A percentile compares a stretch with the other conserved stretches of the same genome.
phyloP scores from a whole-genome alignment of 192 early-diverging fungal genomes.

The Lobulomyces angularis region DNA sequence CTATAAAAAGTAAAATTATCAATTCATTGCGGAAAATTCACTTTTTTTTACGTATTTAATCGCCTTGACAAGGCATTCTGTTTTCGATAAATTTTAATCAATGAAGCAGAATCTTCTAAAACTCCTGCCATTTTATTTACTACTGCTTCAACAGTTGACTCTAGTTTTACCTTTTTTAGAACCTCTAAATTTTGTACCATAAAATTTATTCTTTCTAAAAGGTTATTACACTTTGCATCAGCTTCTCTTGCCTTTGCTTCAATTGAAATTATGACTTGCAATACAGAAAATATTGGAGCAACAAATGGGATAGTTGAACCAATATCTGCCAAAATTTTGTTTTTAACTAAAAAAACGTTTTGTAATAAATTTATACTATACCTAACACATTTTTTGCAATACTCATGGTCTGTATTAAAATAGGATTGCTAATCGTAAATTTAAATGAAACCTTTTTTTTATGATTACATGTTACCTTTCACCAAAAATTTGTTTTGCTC shows the following conservation, averaged over 20 bases:
- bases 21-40: too few species aligned
- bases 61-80: slow-evolving; percentile 33
- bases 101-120: slow-evolving; percentile 22
- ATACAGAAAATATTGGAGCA: slow-evolving; percentile 33
- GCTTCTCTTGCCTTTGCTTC: slow-evolving; percentile 34
- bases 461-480: too few species aligned
- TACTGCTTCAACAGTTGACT: slow-evolving; percentile 20
- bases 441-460: too few species aligned
- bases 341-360: too few species aligned
- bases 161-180: slow-evolving; percentile 22
- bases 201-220: slow-evolving; percentile 42
- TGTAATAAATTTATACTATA: too few species aligned
- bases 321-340: slow-evolving; percentile 25
- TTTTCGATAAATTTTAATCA: slow-evolving; percentile 35
- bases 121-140: slow-evolving; percentile 24
- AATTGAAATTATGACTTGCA: slow-evolving; percentile 39
- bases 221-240: slow-evolving; percentile 34
- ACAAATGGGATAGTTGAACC: slow-evolving; percentile 34
- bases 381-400: too few species aligned
- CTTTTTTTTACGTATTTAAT: slow-evolving; percentile 34
- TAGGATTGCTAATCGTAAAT: too few species aligned
- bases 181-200: slow-evolving; percentile 36
- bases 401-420: too few species aligned
- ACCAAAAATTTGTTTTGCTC: too few species aligned
- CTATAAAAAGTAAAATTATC: too few species aligned